Evolutionary conservation across 1,284 basidiomycete species (phyloP).

Genomic region (Tilletia walkeri): DNA sequence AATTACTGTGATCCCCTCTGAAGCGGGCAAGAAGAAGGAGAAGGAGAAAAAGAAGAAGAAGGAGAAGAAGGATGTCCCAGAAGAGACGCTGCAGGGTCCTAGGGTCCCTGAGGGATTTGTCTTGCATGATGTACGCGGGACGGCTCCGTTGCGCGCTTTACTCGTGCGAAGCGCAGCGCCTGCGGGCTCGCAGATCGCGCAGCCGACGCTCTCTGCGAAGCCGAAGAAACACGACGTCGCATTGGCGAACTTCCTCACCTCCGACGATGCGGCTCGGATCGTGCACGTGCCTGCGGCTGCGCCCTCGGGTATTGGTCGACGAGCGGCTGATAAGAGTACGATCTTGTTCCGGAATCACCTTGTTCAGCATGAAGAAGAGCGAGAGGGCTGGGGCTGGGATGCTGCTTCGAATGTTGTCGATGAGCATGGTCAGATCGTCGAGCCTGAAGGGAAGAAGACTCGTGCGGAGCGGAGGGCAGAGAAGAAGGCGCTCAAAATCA

Average conservation of each 20-base stretch:
- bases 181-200: not conserved
- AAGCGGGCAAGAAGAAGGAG: not conserved
- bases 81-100: not conserved
- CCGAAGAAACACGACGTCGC: conserved; percentile 29
- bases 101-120: conserved; percentile 47
- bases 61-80: not conserved
- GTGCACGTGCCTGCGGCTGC: conserved; percentile 35
- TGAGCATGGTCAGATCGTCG: conserved; percentile 26
- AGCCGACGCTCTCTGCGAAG: not conserved
- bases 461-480: conserved; percentile 33
- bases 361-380: conserved; percentile 47
- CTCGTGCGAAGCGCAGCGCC: conserved; percentile 24
- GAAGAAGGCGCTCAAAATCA: conserved; percentile 37
- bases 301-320: conserved; percentile 45
- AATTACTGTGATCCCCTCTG: not conserved
- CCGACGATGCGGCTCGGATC: conserved; percentile 11
- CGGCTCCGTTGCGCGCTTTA: conserved; percentile 39
- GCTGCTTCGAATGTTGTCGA: conserved; percentile 29
- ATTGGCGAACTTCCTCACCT: conserved; percentile 25
- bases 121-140: conserved; percentile 35
- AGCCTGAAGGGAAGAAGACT: conserved; percentile 9
- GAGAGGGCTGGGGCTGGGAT: conserved; percentile 55
- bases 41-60: conserved; percentile 10
- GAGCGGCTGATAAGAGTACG: conserved; percentile 47
- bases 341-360: conserved; percentile 54